Conservation (phyloP, 2,329 filamentous ascomycete species). For the Alternaria panax region DNA sequence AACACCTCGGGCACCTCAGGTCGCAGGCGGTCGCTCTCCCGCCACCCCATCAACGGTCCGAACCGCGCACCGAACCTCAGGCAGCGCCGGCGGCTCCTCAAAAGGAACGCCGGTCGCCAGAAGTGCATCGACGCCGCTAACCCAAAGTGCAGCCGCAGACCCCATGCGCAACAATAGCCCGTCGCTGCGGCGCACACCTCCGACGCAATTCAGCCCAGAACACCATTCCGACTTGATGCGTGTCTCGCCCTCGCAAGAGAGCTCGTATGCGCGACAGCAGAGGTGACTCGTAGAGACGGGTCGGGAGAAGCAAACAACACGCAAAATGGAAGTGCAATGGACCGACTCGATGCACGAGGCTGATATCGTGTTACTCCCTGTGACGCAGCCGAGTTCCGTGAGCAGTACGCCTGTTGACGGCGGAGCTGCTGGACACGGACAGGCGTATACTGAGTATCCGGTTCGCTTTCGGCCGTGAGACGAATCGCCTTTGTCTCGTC, state of each 20-base stretch:
- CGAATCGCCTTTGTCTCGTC: too few relatives aligned
- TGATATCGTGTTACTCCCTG: constrained; percentile 43
- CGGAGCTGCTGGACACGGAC: constrained; percentile 14
- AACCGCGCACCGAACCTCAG: constrained; percentile 34
- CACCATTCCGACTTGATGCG: constrained; percentile 17
- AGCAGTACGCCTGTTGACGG: constrained; percentile 34
- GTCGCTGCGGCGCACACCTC: constrained; percentile 42
- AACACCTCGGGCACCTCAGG: constrained; percentile 43
- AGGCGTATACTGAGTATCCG: constrained; percentile 1
- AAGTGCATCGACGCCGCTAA: constrained; percentile 32
- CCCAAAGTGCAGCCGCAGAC: constrained; percentile 42
- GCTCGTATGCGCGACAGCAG: constrained; percentile 33
- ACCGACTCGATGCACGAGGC: constrained; percentile 44
- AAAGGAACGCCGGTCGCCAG: constrained; percentile 36
- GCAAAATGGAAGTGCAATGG: constrained; percentile 49
- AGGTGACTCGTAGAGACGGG: constrained; percentile 46
- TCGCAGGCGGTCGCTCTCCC: constrained; percentile 39
- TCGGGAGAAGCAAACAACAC: constrained; percentile 32
- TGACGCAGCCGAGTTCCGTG: constrained; percentile 36
- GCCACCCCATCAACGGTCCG: constrained; percentile 45
- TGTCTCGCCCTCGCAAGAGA: constrained; percentile 38
- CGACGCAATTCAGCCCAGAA: constrained; percentile 34
- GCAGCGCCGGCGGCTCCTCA: constrained; percentile 38
- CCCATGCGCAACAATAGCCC: constrained; percentile 41
- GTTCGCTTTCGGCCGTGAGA: constrained; percentile 1